Base-by-base conservation (phyloP, 23 red algal genomes). In the Cyanidiococcus yangmingshanensis region DNA sequence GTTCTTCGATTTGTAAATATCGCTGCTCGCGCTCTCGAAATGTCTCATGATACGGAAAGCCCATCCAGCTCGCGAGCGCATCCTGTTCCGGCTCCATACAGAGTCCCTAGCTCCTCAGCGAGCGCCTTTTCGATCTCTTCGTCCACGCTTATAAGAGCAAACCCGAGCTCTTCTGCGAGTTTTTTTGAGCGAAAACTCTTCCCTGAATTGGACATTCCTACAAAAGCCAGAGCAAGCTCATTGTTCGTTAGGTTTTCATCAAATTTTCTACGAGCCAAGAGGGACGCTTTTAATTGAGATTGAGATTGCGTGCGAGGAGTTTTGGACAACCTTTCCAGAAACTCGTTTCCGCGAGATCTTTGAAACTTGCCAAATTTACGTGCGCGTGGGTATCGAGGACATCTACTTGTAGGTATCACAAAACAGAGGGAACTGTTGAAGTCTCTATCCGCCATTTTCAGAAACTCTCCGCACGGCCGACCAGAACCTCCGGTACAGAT, bases 121-220 rank as follows among this genome's bases (percentile, higher is more conserved):
- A 98, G 59, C 17, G 67, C 37, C 32, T 79, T 35, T 82, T 98
- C 94, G 50, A 98, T 98, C 58, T 86, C 77, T 1, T 91, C 94
- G 79, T 98, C 94, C 31, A 98, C 84, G 40, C 84, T 83, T 21
- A 89, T 33, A n/a, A 80, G 37, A 37, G 75, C 30, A 84, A 91
- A 98, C 1, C 40, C 59, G 34, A 45, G 75, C 18, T 59, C 58
- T 15, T 50, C 29, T 7, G 21, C 71, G 40, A 98, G 77, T 74
- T 91, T 81, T 30, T 71, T 33, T 18, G 94, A 91, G 82, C 94
- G 87, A 36, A 90, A 79, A 26, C 84, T 85, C 58, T 98, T 98
- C 45, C 94, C 94, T 76, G 87, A 98, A 57, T 98, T 98, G 27
- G 94, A 98, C 94, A 98, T 98, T 67, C 94, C 94, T 35, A 98